Base-by-base conservation (phyloP, 2,329 filamentous ascomycete genomes). In the Calonectria hongkongensis region DNA sequence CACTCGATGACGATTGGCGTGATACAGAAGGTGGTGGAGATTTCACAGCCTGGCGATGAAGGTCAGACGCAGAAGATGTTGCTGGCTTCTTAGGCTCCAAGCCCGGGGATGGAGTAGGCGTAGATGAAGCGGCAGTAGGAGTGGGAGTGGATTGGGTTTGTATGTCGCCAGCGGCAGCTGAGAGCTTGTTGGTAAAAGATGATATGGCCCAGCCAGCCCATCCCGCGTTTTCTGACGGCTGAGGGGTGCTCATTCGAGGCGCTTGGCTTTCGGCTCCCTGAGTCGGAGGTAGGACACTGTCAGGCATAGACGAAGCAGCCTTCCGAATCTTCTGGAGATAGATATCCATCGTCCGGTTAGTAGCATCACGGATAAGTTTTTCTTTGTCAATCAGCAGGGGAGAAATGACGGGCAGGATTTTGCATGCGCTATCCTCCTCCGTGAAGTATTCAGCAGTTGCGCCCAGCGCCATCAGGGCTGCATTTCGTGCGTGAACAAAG, bases 131-230 rank as follows among this genome's bases (percentile, higher is more conserved):
- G 0, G 85, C 80, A 3, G 86, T 80, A 2, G 84, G 82, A 43
- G 85, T 80, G 2, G 84, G 82, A 43, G 85, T 86, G 73, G 88
- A 88, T 66, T 87, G 84, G 21, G 88, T 86, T 81, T 96, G 89
- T 75, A 99, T 99, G 70, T 98, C 94, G 21, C 97, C 97, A 10
- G 94, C 94, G 0, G 95, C 95, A 0, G 94, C 86, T 2, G 95
- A 93, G 15, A 98, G 83, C 80, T 98, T 98, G 84, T 98, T 98
- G 2, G 97, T 98, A 82, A 99, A 99, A 1, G 95, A 98, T 0
- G 97, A 98, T 68, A 99, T 98, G 1, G 97, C 97, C 97, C 97
- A 99, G 15, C 97, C 97, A 1, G 97, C 92, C 97, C 97, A 98
- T 21, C 83, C 80, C 6, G 79, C 82, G 45, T 73, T 80, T 4